Evolutionary conservation across 1,284 basidiomycete species (phyloP).

Genomic region (Trichosporon sp.): DNA sequence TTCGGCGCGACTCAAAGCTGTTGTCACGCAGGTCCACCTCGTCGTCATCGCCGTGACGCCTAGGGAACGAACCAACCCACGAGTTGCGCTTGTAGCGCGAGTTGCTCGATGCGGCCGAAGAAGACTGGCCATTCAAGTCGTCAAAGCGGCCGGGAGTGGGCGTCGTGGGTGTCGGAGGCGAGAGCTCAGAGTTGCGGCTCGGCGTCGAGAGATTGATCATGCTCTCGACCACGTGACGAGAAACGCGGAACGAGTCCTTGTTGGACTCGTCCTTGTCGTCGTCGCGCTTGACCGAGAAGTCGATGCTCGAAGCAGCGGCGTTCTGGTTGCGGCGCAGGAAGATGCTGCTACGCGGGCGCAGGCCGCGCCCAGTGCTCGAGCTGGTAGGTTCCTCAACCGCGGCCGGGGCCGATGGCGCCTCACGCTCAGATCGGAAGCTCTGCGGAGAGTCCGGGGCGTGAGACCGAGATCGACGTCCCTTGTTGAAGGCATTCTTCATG

Average conservation of each 20-base stretch:
- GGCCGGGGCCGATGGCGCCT: neutral
- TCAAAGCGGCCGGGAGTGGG: neutral
- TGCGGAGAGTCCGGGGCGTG: conserved; percentile 11
- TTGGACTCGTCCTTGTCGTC: conserved; percentile 5
- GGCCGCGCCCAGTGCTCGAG: conserved; percentile 4
- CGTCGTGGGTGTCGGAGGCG: neutral
- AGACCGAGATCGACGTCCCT: neutral
- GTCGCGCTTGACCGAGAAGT: neutral
- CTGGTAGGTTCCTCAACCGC: neutral
- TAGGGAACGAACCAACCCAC: conserved; percentile 9
- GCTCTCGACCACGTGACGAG: conserved; percentile 12
- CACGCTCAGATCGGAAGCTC: conserved; percentile 16
- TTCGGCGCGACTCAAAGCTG: conserved; percentile 10
- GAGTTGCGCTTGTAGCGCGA: conserved; percentile 8
- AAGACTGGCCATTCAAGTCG: neutral
- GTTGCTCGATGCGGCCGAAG: neutral
- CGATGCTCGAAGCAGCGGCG: neutral
- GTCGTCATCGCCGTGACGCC: neutral
- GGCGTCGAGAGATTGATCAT: conserved; percentile 13
- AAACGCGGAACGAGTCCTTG: conserved; percentile 8
- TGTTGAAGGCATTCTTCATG: conserved; percentile 12
- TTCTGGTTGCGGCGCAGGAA: conserved; percentile 3
- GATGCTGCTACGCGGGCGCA: conserved; percentile 7
- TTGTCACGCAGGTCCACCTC: neutral
- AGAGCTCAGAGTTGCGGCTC: neutral